These are phyloP conservation scores for Trichophyton mentagrophytes DNA, from an alignment of 2,329 filamentous ascomycete species.

Conservation along the genomic window DNA sequence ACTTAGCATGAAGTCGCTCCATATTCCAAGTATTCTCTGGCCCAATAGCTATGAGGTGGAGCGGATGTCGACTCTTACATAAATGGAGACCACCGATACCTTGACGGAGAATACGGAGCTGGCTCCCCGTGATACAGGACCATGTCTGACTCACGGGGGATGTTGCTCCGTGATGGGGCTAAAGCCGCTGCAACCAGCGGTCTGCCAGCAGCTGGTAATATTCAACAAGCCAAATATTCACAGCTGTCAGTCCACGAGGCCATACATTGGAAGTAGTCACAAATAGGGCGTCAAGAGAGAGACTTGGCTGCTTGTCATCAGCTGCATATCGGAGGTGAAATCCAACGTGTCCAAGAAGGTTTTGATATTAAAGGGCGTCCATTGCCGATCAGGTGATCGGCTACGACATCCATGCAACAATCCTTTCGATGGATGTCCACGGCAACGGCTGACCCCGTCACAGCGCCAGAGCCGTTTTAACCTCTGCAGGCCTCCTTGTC, in stretches of 20 bases:
- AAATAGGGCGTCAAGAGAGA: background rate
- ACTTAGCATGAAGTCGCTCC: too few relatives aligned
- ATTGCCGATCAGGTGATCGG: slow-evolving; percentile 1
- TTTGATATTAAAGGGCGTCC: background rate
- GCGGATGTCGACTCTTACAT: background rate
- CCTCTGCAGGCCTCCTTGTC: background rate
- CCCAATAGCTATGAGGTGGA: background rate
- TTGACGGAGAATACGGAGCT: background rate
- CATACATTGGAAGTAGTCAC: background rate
- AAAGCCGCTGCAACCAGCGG: background rate
- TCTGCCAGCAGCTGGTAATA: background rate
- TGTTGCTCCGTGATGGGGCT: background rate
- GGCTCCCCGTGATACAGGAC: background rate
- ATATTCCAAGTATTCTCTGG: too few relatives aligned
- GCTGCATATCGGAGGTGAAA: background rate
- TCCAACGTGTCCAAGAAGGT: background rate
- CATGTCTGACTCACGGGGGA: background rate
- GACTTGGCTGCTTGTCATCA: background rate
- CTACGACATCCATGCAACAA: background rate
- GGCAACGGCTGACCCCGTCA: background rate
- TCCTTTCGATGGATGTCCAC: background rate
- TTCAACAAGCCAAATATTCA: background rate
- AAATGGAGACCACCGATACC: background rate
- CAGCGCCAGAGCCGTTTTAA: background rate
- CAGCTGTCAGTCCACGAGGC: background rate